Percentiles rank a stretch among this genome's conserved stretches.
phyloP scores from a whole-genome alignment of 495 filamentous ascomycete genomes.

The Lasiosphaeris hirsuta region DNA sequence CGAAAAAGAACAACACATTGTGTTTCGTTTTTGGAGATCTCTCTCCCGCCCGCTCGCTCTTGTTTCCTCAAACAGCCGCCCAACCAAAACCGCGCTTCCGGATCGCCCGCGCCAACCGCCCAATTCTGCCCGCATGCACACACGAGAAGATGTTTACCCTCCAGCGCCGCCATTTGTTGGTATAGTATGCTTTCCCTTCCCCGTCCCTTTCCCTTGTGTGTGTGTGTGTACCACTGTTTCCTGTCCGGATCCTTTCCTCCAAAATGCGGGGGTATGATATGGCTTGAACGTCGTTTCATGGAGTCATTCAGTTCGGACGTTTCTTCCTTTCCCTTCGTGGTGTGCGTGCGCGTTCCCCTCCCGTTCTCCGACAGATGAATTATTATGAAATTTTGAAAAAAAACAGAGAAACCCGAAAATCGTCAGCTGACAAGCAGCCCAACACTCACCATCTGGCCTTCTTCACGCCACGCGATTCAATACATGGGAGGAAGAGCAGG shows the following conservation, averaged over 20 bases:
- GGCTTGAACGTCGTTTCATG: not conserved
- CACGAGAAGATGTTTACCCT: not conserved
- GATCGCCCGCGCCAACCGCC: constrained; percentile 1
- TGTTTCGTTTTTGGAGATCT: constrained; percentile 1
- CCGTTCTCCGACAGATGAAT: not conserved
- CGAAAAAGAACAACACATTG: not conserved
- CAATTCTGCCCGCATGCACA: not conserved
- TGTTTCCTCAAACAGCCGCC: not conserved
- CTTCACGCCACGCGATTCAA: too few species aligned
- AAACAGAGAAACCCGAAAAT: not conserved
- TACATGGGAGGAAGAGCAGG: too few species aligned
- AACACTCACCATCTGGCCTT: not conserved
- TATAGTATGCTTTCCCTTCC: constrained; percentile 2
- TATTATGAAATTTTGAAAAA: constrained; percentile 4
- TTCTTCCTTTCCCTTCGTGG: constrained; percentile 2
- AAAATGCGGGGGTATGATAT: constrained; percentile 4
- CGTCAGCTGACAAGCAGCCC: too few species aligned
- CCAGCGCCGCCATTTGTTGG: not conserved
- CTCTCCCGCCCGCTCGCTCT: not conserved
- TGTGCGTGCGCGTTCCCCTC: not conserved
- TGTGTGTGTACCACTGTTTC: not conserved
- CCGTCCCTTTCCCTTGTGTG: not conserved
- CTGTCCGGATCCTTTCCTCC: not conserved
- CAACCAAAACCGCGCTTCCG: not conserved
- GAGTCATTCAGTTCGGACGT: constrained; percentile 1